These are phyloP conservation scores for Arxiozyma slooffiae DNA, from an alignment of 1,139 yeast species.

Conservation along the genomic window DNA sequence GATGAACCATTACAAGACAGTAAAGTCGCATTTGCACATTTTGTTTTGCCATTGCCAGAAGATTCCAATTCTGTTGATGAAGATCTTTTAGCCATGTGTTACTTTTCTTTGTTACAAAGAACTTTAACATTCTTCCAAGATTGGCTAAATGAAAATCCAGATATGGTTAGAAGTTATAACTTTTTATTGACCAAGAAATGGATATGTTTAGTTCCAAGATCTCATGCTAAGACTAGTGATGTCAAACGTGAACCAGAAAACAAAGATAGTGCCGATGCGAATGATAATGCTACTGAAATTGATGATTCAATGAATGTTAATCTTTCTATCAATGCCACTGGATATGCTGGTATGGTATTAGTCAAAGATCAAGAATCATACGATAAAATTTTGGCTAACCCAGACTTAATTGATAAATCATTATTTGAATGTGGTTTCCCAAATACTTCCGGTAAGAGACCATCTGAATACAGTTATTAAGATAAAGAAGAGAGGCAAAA, in stretches of 20 bases:
- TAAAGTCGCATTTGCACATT: conserved; percentile 73
- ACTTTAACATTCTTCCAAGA: conserved; percentile 57
- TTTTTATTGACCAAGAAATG: conserved; percentile 71
- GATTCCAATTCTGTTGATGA: conserved; percentile 38
- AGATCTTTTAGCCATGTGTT: conserved; percentile 47
- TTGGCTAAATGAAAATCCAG: conserved; percentile 33
- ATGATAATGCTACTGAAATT: neutral
- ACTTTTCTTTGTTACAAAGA: conserved; percentile 62
- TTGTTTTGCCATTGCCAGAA: conserved; percentile 54
- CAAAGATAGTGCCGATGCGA: neutral
- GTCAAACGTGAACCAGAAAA: neutral
- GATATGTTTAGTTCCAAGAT: conserved; percentile 81
- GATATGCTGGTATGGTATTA: conserved; percentile 65
- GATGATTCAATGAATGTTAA: conserved; percentile 1
- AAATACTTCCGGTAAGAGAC: conserved; percentile 37
- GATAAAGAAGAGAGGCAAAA: neutral
- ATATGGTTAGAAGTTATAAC: conserved; percentile 48
- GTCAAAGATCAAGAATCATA: conserved; percentile 57
- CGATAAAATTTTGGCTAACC: conserved; percentile 32
- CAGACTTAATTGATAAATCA: conserved; percentile 38
- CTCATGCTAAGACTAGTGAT: conserved; percentile 27
- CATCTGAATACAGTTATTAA: conserved; percentile 40
- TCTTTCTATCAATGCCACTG: conserved; percentile 50
- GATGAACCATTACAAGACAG: conserved; percentile 53
- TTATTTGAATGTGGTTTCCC: conserved; percentile 59